Percentiles rank a stretch among this genome's conserved stretches.
Conservation (phyloP, 2,329 filamentous ascomycete species). For the Verticillium alfalfae region DNA sequence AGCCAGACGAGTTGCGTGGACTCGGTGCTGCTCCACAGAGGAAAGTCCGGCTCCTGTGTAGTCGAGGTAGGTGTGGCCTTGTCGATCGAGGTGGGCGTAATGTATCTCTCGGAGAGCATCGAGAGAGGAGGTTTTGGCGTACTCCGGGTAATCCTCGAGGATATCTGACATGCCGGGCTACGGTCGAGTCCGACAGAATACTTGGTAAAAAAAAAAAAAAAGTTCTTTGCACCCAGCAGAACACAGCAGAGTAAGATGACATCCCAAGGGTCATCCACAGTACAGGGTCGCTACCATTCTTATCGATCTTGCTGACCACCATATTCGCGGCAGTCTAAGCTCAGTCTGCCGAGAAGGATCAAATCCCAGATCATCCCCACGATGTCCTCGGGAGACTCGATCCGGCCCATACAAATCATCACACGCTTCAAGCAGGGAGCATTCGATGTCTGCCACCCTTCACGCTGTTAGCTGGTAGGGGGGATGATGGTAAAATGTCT, state of each 20-base stretch:
- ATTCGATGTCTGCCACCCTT: not conserved
- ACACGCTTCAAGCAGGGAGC: not conserved
- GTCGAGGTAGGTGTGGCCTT: constrained; percentile 33
- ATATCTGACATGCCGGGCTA: constrained; percentile 5
- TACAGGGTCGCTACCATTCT: not conserved
- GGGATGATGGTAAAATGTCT: not conserved
- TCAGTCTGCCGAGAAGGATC: not conserved
- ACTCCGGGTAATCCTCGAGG: constrained; percentile 23
- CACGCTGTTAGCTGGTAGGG: not conserved
- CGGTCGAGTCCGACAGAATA: too few relatives aligned
- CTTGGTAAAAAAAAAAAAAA: too few relatives aligned
- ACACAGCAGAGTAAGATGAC: not conserved
- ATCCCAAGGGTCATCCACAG: not conserved
- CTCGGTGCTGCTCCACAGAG: constrained; percentile 22
- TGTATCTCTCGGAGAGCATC: constrained; percentile 24
- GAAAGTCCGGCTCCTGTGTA: constrained; percentile 32
- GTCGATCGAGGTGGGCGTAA: constrained; percentile 29
- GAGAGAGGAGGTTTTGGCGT: constrained; percentile 20
- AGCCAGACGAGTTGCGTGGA: constrained; percentile 22
- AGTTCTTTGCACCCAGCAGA: not conserved
- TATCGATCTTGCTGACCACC: not conserved
- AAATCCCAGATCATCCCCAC: not conserved
- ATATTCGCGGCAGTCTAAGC: not conserved
- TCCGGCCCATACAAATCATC: not conserved
- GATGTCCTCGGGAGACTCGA: not conserved